Evolutionary conservation across 352 stramenopile species (phyloP), one percentile per base, ranked within the genome.

Genomic region (Globisporangium abappressorium): DNA sequence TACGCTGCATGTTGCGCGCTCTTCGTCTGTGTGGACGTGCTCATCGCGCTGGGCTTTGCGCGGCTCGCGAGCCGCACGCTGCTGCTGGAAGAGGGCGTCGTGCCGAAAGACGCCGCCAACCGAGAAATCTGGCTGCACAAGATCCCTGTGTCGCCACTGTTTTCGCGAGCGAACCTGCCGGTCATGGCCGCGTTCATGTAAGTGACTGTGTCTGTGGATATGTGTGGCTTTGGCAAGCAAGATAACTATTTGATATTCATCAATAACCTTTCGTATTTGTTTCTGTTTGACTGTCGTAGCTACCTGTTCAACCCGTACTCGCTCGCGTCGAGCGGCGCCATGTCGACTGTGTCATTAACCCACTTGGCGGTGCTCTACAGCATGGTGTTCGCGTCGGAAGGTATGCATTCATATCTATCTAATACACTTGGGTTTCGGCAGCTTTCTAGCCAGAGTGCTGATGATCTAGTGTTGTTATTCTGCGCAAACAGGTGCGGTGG

Each of bases 271-370:
- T 18, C 22, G 20, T n/a, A 9, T 60, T 18, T 60, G 24, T 9
- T 43, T 33, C 36, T 33, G 18, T 30, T 3, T 46, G 55, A 22
- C 18, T 51, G 7, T 46, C 24, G 18, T 56, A 88, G 80, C 66
- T 85, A 81, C 30, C 62, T 95, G 38, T 85, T 93, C 69, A 94
- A 95, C 62, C 85, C 87, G 57, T 93, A 92, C 66, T 85, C 85
- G 36, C 57, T 95, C 46, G 80, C 75, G 3, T 87, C 85, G 18
- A 88, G 74, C 61, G 64, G 89, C 36, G 87, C 85, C 7, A 85
- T 94, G 81, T 85, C 85, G 7, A 93, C 87, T 0, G 80, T 80
- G 7, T 85, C 76, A 11, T 69, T 95, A 14, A 94, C 82, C 0
- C 87, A 94, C 65, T 57, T 87, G 30, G 71, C 80, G 0, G 68